Base-by-base conservation (phyloP, 495 filamentous ascomycete genomes). In the Aspergillus panamensis region DNA sequence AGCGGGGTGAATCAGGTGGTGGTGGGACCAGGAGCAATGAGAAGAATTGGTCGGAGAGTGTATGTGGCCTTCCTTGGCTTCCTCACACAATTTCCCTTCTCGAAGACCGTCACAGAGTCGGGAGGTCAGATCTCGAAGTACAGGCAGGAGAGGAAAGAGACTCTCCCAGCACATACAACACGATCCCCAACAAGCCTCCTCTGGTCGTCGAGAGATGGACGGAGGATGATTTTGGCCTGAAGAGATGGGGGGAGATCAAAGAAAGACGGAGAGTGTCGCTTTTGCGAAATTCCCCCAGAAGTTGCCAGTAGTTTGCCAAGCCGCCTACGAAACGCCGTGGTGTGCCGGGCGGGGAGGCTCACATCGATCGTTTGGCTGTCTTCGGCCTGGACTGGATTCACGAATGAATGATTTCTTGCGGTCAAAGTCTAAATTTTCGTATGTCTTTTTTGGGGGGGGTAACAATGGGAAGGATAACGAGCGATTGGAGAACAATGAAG, bases 271-370 rank as follows among this genome's bases (percentile, higher is more conserved):
- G 31, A 42, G 5, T 25, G 25, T 59, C 33, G 51, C 7, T 44
- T 60, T 20, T 10, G 42, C 16, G 33, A 47, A 37, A 48, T 35
- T 50, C 39, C 50, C 49, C 50, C 32, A 48, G 52, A 55, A 19
- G 33, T 52, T 6, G 48, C 48, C 53, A 39, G n/a, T 54, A n/a
- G 39, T 45, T 25, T 57, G 60, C 61, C 61, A 63, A 62, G 61
- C 58, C 60, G 55, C 55, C 58, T 49, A 58, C 54, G 64, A 61
- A 59, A 63, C 44, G 58, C 60, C 43, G 64, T 58, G 45, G 55
- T 52, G 49, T 53, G 39, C 47, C 47, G 44, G 53, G 58, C 54
- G 61, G 64, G 59, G 61, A 63, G 60, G 52, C 58, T 61, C 60
- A 56, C 60, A 59, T 60, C 56, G 61, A 56, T 66, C 30, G 52